A percentile compares a stretch with the other conserved stretches of the same genome.
These are phyloP conservation scores for Exserohilum rostratum DNA, from an alignment of 2,329 filamentous ascomycete species.

Conservation along the genomic window DNA sequence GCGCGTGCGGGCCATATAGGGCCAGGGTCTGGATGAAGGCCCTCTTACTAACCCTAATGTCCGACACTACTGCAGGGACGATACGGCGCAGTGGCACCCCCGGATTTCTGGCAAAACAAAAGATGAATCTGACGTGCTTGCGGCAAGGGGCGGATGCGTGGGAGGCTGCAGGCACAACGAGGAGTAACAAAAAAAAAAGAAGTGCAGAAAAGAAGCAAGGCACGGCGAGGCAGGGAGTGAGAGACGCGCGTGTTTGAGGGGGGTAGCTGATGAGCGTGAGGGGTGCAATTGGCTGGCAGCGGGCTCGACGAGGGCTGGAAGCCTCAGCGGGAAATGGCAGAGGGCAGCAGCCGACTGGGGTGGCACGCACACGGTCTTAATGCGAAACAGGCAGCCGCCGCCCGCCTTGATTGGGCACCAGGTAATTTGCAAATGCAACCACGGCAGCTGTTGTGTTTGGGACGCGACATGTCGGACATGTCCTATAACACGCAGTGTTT, in stretches of 20 bases:
- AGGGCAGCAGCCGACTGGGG: background rate
- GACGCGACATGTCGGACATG: no score
- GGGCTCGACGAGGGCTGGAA: slow-evolving; percentile 1
- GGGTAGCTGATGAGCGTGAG: background rate
- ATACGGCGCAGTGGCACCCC: slow-evolving; percentile 11
- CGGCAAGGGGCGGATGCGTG: background rate
- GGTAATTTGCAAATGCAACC: slow-evolving; percentile 3
- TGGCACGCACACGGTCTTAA: slow-evolving; percentile 8
- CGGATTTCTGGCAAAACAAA: slow-evolving; percentile 1
- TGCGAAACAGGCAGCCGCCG: slow-evolving; percentile 10
- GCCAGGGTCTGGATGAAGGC: slow-evolving; percentile 21
- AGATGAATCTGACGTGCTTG: background rate
- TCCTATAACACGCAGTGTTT: no score
- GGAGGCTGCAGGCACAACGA: background rate
- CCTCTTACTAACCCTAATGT: slow-evolving; percentile 10
- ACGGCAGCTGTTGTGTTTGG: background rate
- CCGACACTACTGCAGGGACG: slow-evolving; percentile 28
- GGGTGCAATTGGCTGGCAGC: slow-evolving; percentile 4
- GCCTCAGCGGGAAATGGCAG: slow-evolving; percentile 7
- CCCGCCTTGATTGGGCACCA: slow-evolving; percentile 2
- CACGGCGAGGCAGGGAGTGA: background rate
- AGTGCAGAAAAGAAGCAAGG: background rate
- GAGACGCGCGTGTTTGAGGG: slow-evolving; percentile 1
- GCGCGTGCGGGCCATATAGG: slow-evolving; percentile 22
- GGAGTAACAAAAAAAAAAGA: no score